Evolutionary conservation across 192 early-diverging fungal species (phyloP).

Genomic region (Coemansia sp.): DNA sequence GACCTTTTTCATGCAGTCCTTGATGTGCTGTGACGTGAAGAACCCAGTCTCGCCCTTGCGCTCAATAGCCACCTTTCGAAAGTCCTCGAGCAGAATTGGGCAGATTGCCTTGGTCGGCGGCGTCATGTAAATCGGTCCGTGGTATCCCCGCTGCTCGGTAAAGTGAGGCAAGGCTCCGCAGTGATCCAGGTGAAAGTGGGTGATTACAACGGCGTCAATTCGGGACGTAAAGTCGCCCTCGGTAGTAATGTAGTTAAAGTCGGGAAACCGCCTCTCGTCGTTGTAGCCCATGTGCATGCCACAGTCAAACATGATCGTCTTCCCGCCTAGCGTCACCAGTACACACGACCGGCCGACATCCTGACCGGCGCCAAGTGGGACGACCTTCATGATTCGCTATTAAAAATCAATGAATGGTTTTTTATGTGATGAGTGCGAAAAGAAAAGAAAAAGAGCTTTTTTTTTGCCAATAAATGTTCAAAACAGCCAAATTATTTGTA

Average conservation of each 20-base stretch:
- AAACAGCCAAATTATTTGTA: not conserved
- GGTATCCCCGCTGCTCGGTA: conserved; percentile 92
- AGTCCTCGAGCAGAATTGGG: conserved; percentile 91
- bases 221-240: conserved; percentile 74
- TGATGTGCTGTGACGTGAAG: conserved; percentile 84
- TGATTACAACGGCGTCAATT: conserved; percentile 91
- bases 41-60: conserved; percentile 87
- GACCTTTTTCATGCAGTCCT: conserved; percentile 94
- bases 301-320: conserved; percentile 91
- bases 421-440: not conserved
- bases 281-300: conserved; percentile 95
- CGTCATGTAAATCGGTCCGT: conserved; percentile 98
- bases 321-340: conserved; percentile 71
- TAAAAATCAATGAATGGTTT: not conserved
- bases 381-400: conserved; percentile 48
- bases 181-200: conserved; percentile 98
- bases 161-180: conserved; percentile 96
- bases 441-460: not conserved
- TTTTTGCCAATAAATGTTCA: not conserved
- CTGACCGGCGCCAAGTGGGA: conserved; percentile 76
- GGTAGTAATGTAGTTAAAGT: conserved; percentile 90
- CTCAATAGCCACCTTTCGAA: conserved; percentile 89
- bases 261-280: conserved; percentile 90
- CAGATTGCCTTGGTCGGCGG: conserved; percentile 94
- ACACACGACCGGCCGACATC: conserved; percentile 86